phyloP scores from a whole-genome alignment of 139 green algal genomes.

The Astrephomene gubernaculifera region DNA sequence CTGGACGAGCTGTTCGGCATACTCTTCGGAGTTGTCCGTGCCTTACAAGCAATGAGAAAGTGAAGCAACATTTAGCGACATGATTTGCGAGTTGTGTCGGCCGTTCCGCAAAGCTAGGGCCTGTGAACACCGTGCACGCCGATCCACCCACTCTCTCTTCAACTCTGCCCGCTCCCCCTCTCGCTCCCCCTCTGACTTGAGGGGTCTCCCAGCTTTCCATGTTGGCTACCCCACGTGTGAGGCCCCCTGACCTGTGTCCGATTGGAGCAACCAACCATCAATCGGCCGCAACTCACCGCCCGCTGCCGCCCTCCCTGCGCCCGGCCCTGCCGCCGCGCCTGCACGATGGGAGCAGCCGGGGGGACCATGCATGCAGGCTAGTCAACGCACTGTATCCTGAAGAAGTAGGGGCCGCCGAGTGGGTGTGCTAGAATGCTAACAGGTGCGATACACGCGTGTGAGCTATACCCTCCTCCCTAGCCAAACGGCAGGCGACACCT shows the following conservation, averaged over 20 bases:
- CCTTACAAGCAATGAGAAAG: slow-evolving; percentile 8
- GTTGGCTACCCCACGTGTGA: no score
- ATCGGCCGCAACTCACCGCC: background rate
- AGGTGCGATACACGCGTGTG: no score
- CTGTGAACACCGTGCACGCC: background rate
- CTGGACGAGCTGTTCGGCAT: slow-evolving; percentile 12
- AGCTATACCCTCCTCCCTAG: background rate
- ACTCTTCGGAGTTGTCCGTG: slow-evolving; percentile 2
- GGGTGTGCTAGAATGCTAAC: background rate
- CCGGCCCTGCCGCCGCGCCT: slow-evolving; percentile 1
- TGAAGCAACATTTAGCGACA: slow-evolving; percentile 20
- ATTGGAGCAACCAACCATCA: slow-evolving; percentile 6
- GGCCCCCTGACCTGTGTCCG: background rate
- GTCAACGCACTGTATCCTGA: background rate
- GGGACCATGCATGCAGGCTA: background rate
- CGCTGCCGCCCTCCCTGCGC: background rate
- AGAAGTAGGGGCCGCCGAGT: background rate
- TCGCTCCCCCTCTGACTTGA: no score
- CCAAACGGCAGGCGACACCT: background rate
- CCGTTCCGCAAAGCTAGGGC: slow-evolving; percentile 14
- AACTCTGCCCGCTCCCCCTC: background rate
- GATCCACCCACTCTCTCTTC: slow-evolving; percentile 4
- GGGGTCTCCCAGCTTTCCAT: no score
- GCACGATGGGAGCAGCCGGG: background rate
- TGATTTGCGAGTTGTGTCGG: slow-evolving; percentile 10